Conservation (phyloP, 1,284 basidiomycete genomes). For the Cryptococcus sp. region DNA sequence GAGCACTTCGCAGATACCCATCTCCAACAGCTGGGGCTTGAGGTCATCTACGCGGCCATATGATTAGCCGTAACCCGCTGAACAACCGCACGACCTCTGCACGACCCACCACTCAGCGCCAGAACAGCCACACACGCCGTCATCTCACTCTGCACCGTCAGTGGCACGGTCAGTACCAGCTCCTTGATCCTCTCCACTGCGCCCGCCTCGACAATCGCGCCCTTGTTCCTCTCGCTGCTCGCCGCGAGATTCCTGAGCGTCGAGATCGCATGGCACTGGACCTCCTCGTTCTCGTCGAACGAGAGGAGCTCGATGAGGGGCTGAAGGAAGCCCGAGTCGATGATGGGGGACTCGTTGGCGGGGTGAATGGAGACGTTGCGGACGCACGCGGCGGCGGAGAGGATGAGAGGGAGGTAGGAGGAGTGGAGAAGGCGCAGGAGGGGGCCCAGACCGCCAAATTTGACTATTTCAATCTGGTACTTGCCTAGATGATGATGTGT, state of each 20-base stretch:
- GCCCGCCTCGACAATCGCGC: slow-evolving; percentile 95
- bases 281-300: slow-evolving; percentile 98
- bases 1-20: slow-evolving; percentile 97
- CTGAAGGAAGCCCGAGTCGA: slow-evolving; percentile 95
- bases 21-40: slow-evolving; percentile 91
- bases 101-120: slow-evolving; percentile 76
- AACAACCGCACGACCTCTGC: neutral
- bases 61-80: neutral
- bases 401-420: slow-evolving; percentile 95
- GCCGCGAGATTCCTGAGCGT: slow-evolving; percentile 96
- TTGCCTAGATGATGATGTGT: slow-evolving; percentile 64
- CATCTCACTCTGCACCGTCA: slow-evolving; percentile 99
- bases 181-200: slow-evolving; percentile 99
- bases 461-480: slow-evolving; percentile 98
- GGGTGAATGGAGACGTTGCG: slow-evolving; percentile 99
- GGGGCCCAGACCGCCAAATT: slow-evolving; percentile 87
- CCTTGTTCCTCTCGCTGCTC: slow-evolving; percentile 97
- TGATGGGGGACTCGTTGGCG: slow-evolving; percentile 97
- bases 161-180: slow-evolving; percentile 87
- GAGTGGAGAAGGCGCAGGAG: slow-evolving; percentile 93
- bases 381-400: slow-evolving; percentile 97
- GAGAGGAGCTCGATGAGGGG: slow-evolving; percentile 93
- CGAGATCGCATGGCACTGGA: slow-evolving; percentile 99
- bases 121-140: slow-evolving; percentile 96
- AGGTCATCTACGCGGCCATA: slow-evolving; percentile 66